Evolutionary conservation across 345 rosid genomes (phyloP).

Genomic region (Fremontodendron californicum): DNA sequence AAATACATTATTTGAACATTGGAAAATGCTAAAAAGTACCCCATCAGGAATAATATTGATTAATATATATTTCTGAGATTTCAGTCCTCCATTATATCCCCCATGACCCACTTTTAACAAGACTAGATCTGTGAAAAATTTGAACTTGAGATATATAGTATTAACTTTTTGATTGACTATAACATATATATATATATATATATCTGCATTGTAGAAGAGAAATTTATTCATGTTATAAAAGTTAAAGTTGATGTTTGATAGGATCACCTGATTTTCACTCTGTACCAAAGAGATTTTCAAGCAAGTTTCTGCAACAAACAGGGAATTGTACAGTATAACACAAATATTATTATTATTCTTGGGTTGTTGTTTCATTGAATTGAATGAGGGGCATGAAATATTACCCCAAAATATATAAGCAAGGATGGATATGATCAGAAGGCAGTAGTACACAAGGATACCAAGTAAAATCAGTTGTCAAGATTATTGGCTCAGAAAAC

Average conservation of each 20-base stretch:
- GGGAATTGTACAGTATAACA: neutral
- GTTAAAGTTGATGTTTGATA: neutral
- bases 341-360: neutral
- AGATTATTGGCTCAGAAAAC: neutral
- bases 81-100: neutral
- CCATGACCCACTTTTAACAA: neutral
- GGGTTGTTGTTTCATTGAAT: neutral
- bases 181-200: no score
- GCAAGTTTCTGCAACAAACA: neutral
- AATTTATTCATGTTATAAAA: neutral
- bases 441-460: neutral
- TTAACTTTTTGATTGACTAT: neutral
- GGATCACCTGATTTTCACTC: neutral
- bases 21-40: neutral
- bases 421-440: neutral
- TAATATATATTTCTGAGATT: neutral
- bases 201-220: neutral
- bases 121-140: no score
- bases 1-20: neutral
- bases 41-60: neutral
- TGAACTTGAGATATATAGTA: neutral
- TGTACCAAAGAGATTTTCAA: neutral
- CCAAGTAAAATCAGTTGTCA: neutral
- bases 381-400: neutral
- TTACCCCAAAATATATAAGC: neutral